Percentiles rank a stretch among this genome's conserved stretches.
Conservation (phyloP, 768 basidiomycete genomes). For the Asterophora lycoperdoides region DNA sequence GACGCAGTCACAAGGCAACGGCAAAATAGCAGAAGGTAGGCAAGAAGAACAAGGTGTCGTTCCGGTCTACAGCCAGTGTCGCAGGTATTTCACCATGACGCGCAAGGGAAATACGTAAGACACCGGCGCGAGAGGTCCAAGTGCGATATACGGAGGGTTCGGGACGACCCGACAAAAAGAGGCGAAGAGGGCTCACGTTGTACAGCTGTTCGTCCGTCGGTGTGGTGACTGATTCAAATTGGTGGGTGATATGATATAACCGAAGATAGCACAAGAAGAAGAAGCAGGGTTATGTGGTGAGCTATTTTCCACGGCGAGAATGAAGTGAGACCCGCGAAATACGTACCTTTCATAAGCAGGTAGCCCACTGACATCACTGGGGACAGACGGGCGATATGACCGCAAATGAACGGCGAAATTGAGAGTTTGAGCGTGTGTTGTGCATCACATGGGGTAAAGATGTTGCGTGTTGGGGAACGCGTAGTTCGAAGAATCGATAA, state of each 20-base stretch:
- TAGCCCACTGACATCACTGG: slow-evolving; percentile 57
- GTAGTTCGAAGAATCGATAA: not conserved
- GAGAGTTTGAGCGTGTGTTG: not conserved
- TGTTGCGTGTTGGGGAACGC: not conserved
- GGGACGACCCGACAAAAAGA: too few species aligned
- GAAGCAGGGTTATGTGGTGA: slow-evolving; percentile 3
- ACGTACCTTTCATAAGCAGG: slow-evolving; percentile 55
- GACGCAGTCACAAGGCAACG: not conserved
- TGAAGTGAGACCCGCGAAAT: slow-evolving; percentile 11
- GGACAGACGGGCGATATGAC: not conserved
- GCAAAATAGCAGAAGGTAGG: slow-evolving; percentile 1
- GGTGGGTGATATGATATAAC: slow-evolving; percentile 33
- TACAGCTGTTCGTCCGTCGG: slow-evolving; percentile 53
- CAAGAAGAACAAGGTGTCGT: slow-evolving; percentile 2
- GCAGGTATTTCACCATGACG: not conserved
- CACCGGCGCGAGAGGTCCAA: not conserved
- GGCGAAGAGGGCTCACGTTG: slow-evolving; percentile 33
- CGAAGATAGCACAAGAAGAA: slow-evolving; percentile 13
- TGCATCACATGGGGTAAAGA: slow-evolving; percentile 10
- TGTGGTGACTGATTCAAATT: slow-evolving; percentile 50
- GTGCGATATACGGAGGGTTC: too few species aligned
- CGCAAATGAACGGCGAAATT: slow-evolving; percentile 6
- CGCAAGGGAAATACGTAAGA: not conserved
- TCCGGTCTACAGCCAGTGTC: not conserved
- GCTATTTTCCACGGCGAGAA: slow-evolving; percentile 8